Evolutionary conservation across 2,329 filamentous ascomycete species (phyloP).

Genomic region (Aspergillus costaricaensis): DNA sequence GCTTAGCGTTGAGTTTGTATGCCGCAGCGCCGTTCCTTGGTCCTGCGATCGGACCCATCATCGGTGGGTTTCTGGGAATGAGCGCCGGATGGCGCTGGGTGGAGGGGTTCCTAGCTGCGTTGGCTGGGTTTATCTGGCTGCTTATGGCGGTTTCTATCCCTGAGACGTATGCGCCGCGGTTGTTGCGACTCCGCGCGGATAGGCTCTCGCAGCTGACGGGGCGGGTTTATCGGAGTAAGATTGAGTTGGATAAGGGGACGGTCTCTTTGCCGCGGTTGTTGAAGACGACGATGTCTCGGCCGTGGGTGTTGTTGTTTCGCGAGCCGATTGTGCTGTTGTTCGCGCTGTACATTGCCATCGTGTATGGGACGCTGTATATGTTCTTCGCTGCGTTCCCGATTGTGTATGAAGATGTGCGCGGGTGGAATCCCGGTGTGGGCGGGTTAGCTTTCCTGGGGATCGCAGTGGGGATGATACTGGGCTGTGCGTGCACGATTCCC

Average conservation of each 20-base stretch:
- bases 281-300: background rate
- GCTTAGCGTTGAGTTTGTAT: slow-evolving; percentile 1
- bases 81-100: slow-evolving; percentile 5
- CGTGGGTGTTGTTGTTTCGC: slow-evolving; percentile 2
- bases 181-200: background rate
- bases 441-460: slow-evolving; percentile 2
- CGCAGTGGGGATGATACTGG: slow-evolving; percentile 1
- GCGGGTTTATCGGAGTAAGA: slow-evolving; percentile 4
- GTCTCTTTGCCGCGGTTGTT: background rate
- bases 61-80: slow-evolving; percentile 6
- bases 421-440: slow-evolving; percentile 2
- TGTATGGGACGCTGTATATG: slow-evolving; percentile 9
- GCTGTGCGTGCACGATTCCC: background rate
- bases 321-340: slow-evolving; percentile 7
- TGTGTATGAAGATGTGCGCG: slow-evolving; percentile 3
- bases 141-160: slow-evolving; percentile 1
- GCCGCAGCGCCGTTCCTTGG: slow-evolving; percentile 5
- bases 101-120: background rate
- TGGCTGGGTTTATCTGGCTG: slow-evolving; percentile 5
- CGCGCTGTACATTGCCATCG: slow-evolving; percentile 3
- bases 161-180: background rate
- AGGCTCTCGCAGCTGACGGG: background rate
- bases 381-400: slow-evolving; percentile 7
- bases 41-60: slow-evolving; percentile 1
- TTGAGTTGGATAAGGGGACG: slow-evolving; percentile 3